Percentiles rank a stretch among this genome's conserved stretches.
These are phyloP conservation scores for Cenchrus purpureus DNA, from an alignment of 176 grass and related monocot genomes.

Conservation along the genomic window DNA sequence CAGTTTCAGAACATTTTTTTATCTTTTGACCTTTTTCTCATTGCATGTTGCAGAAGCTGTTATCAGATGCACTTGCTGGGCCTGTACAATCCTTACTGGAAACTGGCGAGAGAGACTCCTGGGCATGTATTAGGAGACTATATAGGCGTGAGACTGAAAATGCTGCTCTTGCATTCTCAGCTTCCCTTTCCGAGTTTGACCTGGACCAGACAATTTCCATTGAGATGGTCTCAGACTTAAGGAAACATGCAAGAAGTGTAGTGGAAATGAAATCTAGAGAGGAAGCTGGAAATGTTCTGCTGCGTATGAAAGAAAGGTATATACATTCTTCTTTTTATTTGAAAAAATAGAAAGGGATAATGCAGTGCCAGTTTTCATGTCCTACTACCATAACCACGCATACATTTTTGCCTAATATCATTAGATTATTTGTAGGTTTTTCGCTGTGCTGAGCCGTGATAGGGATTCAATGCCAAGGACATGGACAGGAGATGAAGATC, in stretches of 20 bases:
- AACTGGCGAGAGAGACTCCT: constrained; percentile 58
- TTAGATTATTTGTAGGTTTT: constrained; percentile 65
- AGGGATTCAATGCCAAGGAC: constrained; percentile 79
- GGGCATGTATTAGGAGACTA: constrained; percentile 72
- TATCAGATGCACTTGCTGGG: constrained; percentile 67
- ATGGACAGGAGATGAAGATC: constrained; percentile 83
- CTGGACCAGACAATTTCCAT: constrained; percentile 57
- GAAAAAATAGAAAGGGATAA: neutral
- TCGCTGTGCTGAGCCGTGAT: constrained; percentile 72
- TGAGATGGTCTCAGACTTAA: constrained; percentile 62
- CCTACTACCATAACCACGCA: constrained; percentile 1
- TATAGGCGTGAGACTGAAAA: constrained; percentile 66
- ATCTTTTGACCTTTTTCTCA: constrained; percentile 21
- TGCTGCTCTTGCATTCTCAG: constrained; percentile 45
- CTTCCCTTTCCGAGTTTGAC: constrained; percentile 75
- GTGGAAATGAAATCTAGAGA: constrained; percentile 85
- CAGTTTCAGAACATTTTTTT: constrained; percentile 6
- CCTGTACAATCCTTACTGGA: constrained; percentile 77
- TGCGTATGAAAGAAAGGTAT: constrained; percentile 97
- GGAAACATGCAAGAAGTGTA: constrained; percentile 62
- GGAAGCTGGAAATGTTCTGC: constrained; percentile 73
- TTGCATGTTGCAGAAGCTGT: constrained; percentile 53
- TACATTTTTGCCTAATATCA: constrained; percentile 26
- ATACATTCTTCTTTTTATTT: constrained; percentile 1
- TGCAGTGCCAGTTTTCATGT: neutral